Evolutionary conservation across 2,329 filamentous ascomycete genomes (phyloP).

Genomic region (Phialocephala subalpina): DNA sequence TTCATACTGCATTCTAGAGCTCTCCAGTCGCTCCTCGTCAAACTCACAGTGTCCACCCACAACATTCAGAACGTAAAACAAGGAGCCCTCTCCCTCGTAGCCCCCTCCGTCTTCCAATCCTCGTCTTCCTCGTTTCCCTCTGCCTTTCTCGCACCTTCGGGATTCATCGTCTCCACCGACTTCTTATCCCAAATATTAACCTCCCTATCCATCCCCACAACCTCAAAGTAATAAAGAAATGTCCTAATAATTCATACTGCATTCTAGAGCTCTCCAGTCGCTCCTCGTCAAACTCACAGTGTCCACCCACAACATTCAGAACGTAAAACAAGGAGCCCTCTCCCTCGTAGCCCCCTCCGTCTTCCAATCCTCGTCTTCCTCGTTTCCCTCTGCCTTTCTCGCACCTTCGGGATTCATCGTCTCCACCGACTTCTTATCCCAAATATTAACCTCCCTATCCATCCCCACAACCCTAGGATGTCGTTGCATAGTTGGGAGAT

Average conservation of each 20-base stretch:
- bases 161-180: not conserved
- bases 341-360: not conserved
- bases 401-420: not conserved
- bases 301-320: not conserved
- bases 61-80: not conserved
- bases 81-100: not conserved
- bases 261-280: no score
- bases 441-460: conserved; percentile 11
- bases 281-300: no score
- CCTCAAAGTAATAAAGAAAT: no score
- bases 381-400: not conserved
- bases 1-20: no score
- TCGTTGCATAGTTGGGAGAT: not conserved
- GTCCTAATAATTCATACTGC: no score
- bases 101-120: not conserved
- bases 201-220: conserved; percentile 11
- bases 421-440: not conserved
- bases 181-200: not conserved
- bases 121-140: not conserved
- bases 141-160: not conserved
- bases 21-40: no score
- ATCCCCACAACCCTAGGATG: not conserved
- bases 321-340: not conserved
- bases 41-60: not conserved
- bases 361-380: not conserved